Evolutionary conservation across 441 rosid genomes (phyloP).

Genomic region (Pelargonium citronellum): DNA sequence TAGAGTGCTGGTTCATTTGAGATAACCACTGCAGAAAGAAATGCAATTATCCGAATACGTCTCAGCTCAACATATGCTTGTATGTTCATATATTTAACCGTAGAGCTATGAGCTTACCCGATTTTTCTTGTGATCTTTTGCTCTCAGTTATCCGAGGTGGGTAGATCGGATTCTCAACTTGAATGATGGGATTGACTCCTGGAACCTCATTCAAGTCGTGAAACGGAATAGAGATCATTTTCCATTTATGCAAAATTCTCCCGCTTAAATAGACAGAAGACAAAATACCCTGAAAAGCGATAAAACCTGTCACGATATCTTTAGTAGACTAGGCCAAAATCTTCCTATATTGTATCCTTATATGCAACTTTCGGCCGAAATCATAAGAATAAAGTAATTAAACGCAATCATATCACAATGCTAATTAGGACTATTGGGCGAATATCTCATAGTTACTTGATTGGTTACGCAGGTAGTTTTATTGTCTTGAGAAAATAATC

Average conservation of each 20-base stretch:
- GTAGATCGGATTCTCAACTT: conserved; percentile 26
- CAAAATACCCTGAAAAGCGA: conserved; percentile 59
- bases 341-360: too few species aligned
- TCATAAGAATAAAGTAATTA: too few species aligned
- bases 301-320: neutral
- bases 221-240: conserved; percentile 68
- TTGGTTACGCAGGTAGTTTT: neutral
- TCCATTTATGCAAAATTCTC: conserved; percentile 57
- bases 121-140: conserved; percentile 22
- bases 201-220: conserved; percentile 53
- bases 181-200: conserved; percentile 34
- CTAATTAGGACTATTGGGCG: neutral
- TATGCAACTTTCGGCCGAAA: neutral
- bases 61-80: conserved; percentile 12
- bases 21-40: conserved; percentile 39
- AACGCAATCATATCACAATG: too few species aligned
- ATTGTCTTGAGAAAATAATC: neutral
- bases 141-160: conserved; percentile 21
- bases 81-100: neutral
- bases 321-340: neutral
- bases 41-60: conserved; percentile 1
- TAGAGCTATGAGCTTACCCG: conserved; percentile 31
- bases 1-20: conserved; percentile 60
- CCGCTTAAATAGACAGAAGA: conserved; percentile 65
- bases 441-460: neutral